Conservation (phyloP, 148 eudicot species). For the Camellia sinensis region DNA sequence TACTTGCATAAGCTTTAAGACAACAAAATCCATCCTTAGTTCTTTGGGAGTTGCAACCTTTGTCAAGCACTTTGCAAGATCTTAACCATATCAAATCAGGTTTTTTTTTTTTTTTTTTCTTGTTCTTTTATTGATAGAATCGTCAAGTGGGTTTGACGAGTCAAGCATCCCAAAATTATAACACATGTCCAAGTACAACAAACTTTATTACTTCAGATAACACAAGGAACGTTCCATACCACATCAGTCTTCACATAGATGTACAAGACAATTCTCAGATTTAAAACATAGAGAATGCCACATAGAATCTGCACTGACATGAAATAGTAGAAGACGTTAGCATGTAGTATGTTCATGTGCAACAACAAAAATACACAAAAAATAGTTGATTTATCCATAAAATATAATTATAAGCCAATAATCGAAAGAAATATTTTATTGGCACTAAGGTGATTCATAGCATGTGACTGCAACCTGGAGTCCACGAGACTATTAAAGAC, state of each 20-base stretch:
- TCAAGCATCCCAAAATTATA: not conserved
- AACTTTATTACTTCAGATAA: not conserved
- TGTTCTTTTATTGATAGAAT: not conserved
- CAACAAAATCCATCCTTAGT: no score
- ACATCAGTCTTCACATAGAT: slow-evolving; percentile 84
- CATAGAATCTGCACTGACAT: slow-evolving; percentile 67
- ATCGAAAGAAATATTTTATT: not conserved
- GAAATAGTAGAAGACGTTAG: slow-evolving; percentile 16
- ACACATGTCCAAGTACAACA: not conserved
- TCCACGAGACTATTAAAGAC: not conserved
- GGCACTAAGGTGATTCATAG: not conserved
- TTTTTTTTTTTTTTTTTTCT: not conserved
- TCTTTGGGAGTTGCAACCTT: no score
- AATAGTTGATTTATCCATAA: not conserved
- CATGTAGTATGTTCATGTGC: not conserved
- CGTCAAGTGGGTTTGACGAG: not conserved
- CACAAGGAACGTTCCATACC: slow-evolving; percentile 42
- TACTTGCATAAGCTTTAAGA: no score
- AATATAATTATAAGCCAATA: not conserved
- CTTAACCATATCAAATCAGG: not conserved
- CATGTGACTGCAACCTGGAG: not conserved
- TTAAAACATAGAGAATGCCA: slow-evolving; percentile 71
- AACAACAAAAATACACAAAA: not conserved
- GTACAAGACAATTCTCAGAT: slow-evolving; percentile 71
- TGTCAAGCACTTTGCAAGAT: no score